Percentiles rank a stretch among this genome's conserved stretches.
phyloP scores from a whole-genome alignment of 495 filamentous ascomycete genomes.

The Talaromyces wortmannii region DNA sequence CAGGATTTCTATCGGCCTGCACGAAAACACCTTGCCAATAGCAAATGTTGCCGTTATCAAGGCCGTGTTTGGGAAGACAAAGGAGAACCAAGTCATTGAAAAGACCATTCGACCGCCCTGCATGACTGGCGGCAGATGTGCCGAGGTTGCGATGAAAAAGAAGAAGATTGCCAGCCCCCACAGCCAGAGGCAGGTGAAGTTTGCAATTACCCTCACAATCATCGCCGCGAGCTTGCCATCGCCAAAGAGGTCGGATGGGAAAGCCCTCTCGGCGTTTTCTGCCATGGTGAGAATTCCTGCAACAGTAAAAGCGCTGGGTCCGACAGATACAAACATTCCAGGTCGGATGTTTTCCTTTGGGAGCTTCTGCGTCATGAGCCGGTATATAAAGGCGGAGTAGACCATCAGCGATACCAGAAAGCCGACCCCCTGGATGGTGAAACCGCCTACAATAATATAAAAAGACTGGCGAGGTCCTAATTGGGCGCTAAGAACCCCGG shows the following conservation, averaged over 20 bases:
- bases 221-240: constrained; percentile 47
- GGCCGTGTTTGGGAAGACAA: constrained; percentile 82
- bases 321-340: constrained; percentile 80
- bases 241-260: constrained; percentile 53
- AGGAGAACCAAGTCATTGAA: constrained; percentile 85
- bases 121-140: constrained; percentile 48
- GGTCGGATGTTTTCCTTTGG: constrained; percentile 70
- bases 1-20: constrained; percentile 53
- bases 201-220: constrained; percentile 44
- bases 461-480: constrained; percentile 42
- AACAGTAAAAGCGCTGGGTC: constrained; percentile 73
- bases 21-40: constrained; percentile 58
- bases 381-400: constrained; percentile 78
- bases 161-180: constrained; percentile 87
- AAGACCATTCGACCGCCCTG: constrained; percentile 57
- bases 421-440: constrained; percentile 73
- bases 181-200: constrained; percentile 68
- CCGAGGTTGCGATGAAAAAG: constrained; percentile 72
- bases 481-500: constrained; percentile 52
- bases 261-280: constrained; percentile 26
- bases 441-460: constrained; percentile 62
- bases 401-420: constrained; percentile 84
- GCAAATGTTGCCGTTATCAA: constrained; percentile 68
- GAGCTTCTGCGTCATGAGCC: constrained; percentile 87
- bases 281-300: constrained; percentile 60